Percentiles rank a stretch among this genome's conserved stretches.
These are phyloP conservation scores for Ananas comosus DNA, from an alignment of 176 grass and related monocot genomes.

Conservation along the genomic window DNA sequence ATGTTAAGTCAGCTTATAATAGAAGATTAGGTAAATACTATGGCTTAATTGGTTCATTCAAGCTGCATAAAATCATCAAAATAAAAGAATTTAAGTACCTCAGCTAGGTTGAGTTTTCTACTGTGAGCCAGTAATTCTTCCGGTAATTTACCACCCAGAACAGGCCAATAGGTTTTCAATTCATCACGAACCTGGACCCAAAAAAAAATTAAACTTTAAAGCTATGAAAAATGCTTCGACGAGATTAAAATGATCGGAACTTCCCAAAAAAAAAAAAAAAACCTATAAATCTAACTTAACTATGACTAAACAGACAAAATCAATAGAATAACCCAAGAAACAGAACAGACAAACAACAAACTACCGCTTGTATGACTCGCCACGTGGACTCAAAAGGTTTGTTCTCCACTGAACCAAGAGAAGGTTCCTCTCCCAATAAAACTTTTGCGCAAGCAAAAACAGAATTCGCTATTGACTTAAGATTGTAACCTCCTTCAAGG, in stretches of 20 bases:
- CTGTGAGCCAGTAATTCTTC: slow-evolving; percentile 27
- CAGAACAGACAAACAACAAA: slow-evolving; percentile 18
- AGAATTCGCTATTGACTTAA: slow-evolving; percentile 82
- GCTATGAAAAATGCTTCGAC: too few species aligned
- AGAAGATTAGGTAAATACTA: not conserved
- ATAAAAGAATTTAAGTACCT: slow-evolving; percentile 37
- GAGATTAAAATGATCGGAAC: too few species aligned
- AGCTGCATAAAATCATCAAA: slow-evolving; percentile 14
- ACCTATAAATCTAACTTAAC: not conserved
- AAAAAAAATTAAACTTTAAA: too few species aligned
- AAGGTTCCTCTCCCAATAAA: slow-evolving; percentile 64
- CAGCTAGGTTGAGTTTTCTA: slow-evolving; percentile 27
- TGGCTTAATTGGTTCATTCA: too few species aligned
- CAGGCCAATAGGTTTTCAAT: slow-evolving; percentile 82
- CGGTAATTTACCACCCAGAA: slow-evolving; percentile 49
- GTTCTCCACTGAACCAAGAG: slow-evolving; percentile 23
- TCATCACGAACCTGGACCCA: slow-evolving; percentile 68
- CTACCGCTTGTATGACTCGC: slow-evolving; percentile 77
- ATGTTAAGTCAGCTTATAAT: not conserved
- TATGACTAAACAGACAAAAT: slow-evolving; percentile 16
- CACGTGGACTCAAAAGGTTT: slow-evolving; percentile 72
- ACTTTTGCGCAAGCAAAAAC: slow-evolving; percentile 70
- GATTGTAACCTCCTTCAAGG: slow-evolving; percentile 95
- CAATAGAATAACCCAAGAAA: slow-evolving; percentile 18
- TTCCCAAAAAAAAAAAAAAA: too few species aligned